These are phyloP conservation scores for Pneumocystis carinii DNA, from an alignment of 1,139 yeast species.

Conservation along the genomic window DNA sequence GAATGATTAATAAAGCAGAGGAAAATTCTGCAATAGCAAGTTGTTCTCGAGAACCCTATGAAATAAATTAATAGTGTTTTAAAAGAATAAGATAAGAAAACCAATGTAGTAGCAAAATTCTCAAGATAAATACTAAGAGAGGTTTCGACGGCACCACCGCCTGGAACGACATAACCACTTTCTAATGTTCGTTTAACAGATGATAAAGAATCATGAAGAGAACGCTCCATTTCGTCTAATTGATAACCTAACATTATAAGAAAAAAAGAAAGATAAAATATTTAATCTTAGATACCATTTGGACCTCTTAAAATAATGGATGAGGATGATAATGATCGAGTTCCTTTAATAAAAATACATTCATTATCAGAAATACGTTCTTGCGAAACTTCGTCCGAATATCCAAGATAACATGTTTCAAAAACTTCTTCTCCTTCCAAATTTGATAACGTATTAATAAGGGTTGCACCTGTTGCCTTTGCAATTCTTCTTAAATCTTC, in stretches of 20 bases:
- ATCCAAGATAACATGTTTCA: constrained; percentile 72
- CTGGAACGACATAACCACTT: constrained; percentile 89
- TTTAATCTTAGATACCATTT: constrained; percentile 34
- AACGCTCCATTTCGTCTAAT: constrained; percentile 96
- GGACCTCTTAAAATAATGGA: constrained; percentile 92
- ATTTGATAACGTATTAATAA: constrained; percentile 74
- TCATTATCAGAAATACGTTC: constrained; percentile 91
- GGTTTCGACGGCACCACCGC: constrained; percentile 98
- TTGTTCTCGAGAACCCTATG: constrained; percentile 85
- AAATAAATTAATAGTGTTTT: background rate
- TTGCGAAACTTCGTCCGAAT: constrained; percentile 85
- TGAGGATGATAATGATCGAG: constrained; percentile 82
- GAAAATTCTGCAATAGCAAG: constrained; percentile 97
- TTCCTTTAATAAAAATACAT: constrained; percentile 86
- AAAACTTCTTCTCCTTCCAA: constrained; percentile 96
- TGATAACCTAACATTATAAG: constrained; percentile 39
- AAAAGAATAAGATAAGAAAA: background rate
- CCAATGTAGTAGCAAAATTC: constrained; percentile 82
- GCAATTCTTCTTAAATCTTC: constrained; percentile 96
- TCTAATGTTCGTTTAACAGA: constrained; percentile 95
- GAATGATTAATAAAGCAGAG: constrained; percentile 71
- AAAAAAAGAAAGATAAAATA: background rate
- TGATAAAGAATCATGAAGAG: constrained; percentile 81
- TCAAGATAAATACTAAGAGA: constrained; percentile 90
- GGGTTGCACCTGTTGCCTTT: constrained; percentile 92